Evolutionary conservation across 495 filamentous ascomycete genomes (phyloP).

Genomic region (Zalerion maritima): DNA sequence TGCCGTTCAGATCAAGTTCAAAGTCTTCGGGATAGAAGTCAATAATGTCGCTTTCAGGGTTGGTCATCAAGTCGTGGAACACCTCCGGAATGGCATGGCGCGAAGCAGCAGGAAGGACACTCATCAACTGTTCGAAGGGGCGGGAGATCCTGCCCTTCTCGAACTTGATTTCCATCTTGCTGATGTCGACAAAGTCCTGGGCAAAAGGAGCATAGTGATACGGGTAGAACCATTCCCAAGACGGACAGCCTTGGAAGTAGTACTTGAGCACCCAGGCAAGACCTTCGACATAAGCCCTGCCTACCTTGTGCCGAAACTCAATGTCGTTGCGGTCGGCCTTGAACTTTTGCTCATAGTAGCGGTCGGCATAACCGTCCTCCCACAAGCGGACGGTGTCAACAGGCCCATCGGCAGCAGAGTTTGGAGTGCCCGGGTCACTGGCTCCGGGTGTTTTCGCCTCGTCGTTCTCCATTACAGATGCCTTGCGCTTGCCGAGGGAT

Average conservation of each 20-base stretch:
- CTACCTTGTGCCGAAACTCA: slow-evolving; percentile 84
- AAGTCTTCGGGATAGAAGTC: slow-evolving; percentile 98
- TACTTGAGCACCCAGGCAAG: slow-evolving; percentile 96
- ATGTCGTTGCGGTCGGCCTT: slow-evolving; percentile 65
- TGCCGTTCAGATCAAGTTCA: slow-evolving; percentile 83
- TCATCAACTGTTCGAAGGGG: slow-evolving; percentile 98
- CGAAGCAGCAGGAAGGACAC: slow-evolving; percentile 82
- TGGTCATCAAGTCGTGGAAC: slow-evolving; percentile 79
- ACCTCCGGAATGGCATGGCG: slow-evolving; percentile 77
- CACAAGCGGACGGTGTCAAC: slow-evolving; percentile 78
- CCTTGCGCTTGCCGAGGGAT: slow-evolving; percentile 39
- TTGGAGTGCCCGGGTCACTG: slow-evolving; percentile 32
- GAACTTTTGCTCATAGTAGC: slow-evolving; percentile 98
- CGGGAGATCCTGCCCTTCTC: slow-evolving; percentile 75
- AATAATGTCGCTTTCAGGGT: slow-evolving; percentile 75
- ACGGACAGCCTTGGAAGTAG: slow-evolving; percentile 96
- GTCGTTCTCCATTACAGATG: slow-evolving; percentile 44
- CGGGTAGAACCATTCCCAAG: slow-evolving; percentile 98
- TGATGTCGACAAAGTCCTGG: slow-evolving; percentile 79
- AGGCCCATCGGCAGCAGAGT: slow-evolving; percentile 31
- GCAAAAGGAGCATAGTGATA: slow-evolving; percentile 98
- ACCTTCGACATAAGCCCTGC: slow-evolving; percentile 85
- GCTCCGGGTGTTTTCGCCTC: slow-evolving; percentile 42
- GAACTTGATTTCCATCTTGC: slow-evolving; percentile 64
- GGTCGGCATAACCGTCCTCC: slow-evolving; percentile 87